Evolutionary conservation across 2,329 filamentous ascomycete genomes (phyloP), one percentile per base, ranked within the genome.

Genomic region (Xylaria sp.): DNA sequence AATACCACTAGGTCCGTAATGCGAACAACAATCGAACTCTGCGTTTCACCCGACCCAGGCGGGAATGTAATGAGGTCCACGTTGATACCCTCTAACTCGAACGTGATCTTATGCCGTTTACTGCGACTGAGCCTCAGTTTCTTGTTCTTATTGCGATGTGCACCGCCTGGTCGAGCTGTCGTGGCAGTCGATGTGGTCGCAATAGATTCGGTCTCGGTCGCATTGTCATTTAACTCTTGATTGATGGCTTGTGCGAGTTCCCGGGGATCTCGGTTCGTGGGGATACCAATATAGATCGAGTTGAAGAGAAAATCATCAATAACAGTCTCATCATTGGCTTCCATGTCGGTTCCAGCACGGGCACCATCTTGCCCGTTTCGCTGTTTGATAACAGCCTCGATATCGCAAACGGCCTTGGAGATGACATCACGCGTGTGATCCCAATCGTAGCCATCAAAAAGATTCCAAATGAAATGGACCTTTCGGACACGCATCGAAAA

Each of bases 381-480:
- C 58, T 88, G 86, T 71, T 97, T 90, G 52, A 88, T 85, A 1
- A 91, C 92, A 72, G 88, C 80, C 74, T 99, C 91, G 1, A 99
- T 88, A 56, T 95, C 87, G 60, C 94, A 86, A 1, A 99, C 92
- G 5, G 91, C 92, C 70, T 93, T 90, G 19, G 87, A 86, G 59
- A 99, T 96, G 3, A 88, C 85, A 63, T 94, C 89, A 49, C 93
- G 84, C 0, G 95, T 99, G 49, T 85, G 83, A 66, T 87, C 84
- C 95, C 95, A 99, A 74, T 99, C 95, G 71, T 96, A 99, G 1
- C 94, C 94, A 76, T 99, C 94, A 73, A 94, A 97, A 1, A 99
- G 78, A 70, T 99, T 96, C 94, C 94, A 99, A 61, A 97, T 97
- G 55, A 97, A 78, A 71, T 97, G 91, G 4, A 96, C 87, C 70